These are phyloP conservation scores for Lactifluus echinatus DNA, from an alignment of 768 basidiomycete species.

Conservation along the genomic window DNA sequence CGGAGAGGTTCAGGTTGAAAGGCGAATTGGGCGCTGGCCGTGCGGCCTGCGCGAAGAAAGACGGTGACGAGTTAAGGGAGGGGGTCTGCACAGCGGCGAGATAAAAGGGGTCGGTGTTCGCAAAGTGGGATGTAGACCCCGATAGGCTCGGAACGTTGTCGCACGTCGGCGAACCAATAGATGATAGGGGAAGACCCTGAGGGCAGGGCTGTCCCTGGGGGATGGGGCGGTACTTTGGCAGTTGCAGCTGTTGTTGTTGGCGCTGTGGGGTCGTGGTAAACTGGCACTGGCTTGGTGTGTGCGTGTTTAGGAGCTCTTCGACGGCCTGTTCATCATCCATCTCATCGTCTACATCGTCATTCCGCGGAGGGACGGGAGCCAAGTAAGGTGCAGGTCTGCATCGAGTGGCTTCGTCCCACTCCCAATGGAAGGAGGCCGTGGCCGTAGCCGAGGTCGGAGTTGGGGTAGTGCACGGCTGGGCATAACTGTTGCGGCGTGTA, in stretches of 20 bases:
- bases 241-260: constrained; percentile 13
- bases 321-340: constrained; percentile 38
- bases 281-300: constrained; percentile 24
- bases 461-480: constrained; percentile 35
- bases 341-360: constrained; percentile 28
- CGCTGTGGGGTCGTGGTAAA: constrained; percentile 1
- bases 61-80: background rate
- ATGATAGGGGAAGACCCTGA: constrained; percentile 5
- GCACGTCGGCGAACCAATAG: background rate
- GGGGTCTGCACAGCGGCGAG: constrained; percentile 34
- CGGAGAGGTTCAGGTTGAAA: constrained; percentile 11
- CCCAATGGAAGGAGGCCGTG: constrained; percentile 26
- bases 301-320: constrained; percentile 35
- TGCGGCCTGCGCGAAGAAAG: constrained; percentile 17
- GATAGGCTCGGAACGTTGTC: constrained; percentile 13
- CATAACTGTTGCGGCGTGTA: constrained; percentile 28
- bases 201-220: constrained; percentile 3
- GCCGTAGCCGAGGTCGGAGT: constrained; percentile 29
- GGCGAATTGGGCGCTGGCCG: constrained; percentile 17
- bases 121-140: constrained; percentile 28
- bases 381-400: background rate
- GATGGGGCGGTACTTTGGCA: constrained; percentile 13
- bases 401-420: constrained; percentile 22
- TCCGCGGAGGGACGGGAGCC: constrained; percentile 21
- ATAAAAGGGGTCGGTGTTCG: constrained; percentile 44